A percentile compares a stretch with the other conserved stretches of the same genome.
Conservation (phyloP, 768 basidiomycete species). For the Boletus barrowsii region DNA sequence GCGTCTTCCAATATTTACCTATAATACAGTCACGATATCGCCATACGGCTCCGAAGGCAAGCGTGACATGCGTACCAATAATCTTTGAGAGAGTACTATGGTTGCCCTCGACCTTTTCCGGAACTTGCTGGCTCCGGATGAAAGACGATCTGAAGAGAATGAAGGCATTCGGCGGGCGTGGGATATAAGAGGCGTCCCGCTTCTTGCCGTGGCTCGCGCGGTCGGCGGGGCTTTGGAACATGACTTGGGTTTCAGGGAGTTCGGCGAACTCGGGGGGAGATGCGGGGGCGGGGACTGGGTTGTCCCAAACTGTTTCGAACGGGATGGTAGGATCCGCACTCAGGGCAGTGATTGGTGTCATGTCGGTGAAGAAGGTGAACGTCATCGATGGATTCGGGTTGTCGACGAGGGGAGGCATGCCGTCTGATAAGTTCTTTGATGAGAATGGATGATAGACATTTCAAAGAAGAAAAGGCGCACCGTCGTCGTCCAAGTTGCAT, state of each 20-base stretch:
- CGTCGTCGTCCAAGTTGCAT: conserved; percentile 36
- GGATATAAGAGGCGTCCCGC: conserved; percentile 72
- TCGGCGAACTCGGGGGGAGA: conserved; percentile 21
- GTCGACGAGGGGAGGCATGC: conserved; percentile 53
- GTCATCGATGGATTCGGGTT: conserved; percentile 50
- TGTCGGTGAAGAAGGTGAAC: conserved; percentile 63
- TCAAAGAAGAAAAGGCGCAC: conserved; percentile 18
- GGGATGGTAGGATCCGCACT: conserved; percentile 33
- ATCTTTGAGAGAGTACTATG: conserved; percentile 80
- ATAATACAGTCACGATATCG: background rate
- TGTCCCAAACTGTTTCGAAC: conserved; percentile 35
- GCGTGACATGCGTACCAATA: conserved; percentile 46
- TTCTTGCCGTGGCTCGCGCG: conserved; percentile 56
- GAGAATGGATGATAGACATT: conserved; percentile 3
- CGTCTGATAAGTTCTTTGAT: conserved; percentile 32
- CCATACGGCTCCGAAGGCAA: background rate
- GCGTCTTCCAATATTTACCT: conserved; percentile 76
- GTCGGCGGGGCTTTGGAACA: conserved; percentile 28
- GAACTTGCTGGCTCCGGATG: conserved; percentile 69
- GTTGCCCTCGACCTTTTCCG: conserved; percentile 76
- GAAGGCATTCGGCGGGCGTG: conserved; percentile 82
- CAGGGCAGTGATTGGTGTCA: conserved; percentile 52
- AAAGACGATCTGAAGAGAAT: conserved; percentile 81
- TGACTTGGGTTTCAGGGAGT: conserved; percentile 16
- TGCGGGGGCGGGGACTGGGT: conserved; percentile 13